Base-by-base conservation (phyloP, 306 rosid genomes). In the Acacia confusa region DNA sequence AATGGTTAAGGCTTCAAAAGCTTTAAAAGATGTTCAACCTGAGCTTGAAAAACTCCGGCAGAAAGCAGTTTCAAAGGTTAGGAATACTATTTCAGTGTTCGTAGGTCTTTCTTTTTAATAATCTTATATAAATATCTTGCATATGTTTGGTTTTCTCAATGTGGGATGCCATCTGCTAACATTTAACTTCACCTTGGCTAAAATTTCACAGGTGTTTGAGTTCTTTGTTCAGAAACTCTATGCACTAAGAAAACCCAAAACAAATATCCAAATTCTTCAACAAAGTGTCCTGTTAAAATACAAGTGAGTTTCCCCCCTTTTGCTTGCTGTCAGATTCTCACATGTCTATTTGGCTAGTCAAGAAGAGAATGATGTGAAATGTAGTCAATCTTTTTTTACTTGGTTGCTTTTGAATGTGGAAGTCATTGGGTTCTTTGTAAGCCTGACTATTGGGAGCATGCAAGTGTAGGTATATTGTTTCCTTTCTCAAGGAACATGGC, bases 211-310 rank as follows among this genome's bases (percentile, higher is more conserved):
- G 99, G 97, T 90, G 74, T 93, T 85, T 87, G 99, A 95, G 86
- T 95, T 92, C 86, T 67, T 92, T 93, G 98, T 95, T 74, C 99
- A 95, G 93, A 95, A 93, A 88, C 99, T 95, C 65, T 89, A 93
- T 73, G 97, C 99, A 41, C 50, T 95, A 85, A 90, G 99, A 87
- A 95, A 95, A 83, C 98, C 99, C 52, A 95, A 95, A 90, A 95
- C 99, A 72, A 95, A 95, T 85, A 90, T 95, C 83, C 99, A 95
- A 88, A 95, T 95, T 72, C 99, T 95, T 90, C 99, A 95, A 80
- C 99, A 95, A 79, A 95, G 84, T 87, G 94, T 95, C 86, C 96
- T 93, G 70, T 90, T 95, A 80, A 95, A 95, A 86, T 95, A 95
- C 93, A 95, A 90, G 99, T 95, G 89, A 89, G 95, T 89, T 63